Percentiles rank a stretch among this genome's conserved stretches.
phyloP scores from a whole-genome alignment of 805 yeast species.

The Metschnikowia colocasiae region DNA sequence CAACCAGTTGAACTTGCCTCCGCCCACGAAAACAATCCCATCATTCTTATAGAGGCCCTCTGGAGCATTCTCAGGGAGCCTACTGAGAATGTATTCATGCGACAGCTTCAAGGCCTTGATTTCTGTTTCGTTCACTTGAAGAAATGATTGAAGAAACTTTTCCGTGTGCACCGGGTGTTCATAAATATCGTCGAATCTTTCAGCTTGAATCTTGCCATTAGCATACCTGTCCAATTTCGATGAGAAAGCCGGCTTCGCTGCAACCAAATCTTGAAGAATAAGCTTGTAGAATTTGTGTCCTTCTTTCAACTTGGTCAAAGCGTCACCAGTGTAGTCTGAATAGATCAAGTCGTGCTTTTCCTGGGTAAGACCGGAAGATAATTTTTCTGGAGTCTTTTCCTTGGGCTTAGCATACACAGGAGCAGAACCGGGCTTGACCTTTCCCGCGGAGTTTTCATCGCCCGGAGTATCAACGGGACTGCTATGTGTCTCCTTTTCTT shows the following conservation, averaged over 20 bases:
- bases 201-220: constrained; percentile 14
- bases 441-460: neutral
- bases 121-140: constrained; percentile 44
- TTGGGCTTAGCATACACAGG: neutral
- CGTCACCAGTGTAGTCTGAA: constrained; percentile 5
- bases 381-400: neutral
- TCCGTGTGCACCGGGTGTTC: constrained; percentile 45
- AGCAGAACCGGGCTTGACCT: neutral
- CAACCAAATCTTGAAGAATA: constrained; percentile 40
- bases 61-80: constrained; percentile 42
- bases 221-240: constrained; percentile 43
- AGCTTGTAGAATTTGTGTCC: constrained; percentile 42
- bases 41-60: constrained; percentile 38
- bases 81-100: constrained; percentile 44
- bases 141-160: constrained; percentile 46
- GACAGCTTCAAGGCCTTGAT: constrained; percentile 42
- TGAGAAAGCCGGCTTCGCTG: constrained; percentile 43
- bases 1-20: constrained; percentile 73
- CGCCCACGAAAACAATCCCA: constrained; percentile 73
- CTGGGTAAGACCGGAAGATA: constrained; percentile 1
- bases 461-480: neutral
- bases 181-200: constrained; percentile 36
- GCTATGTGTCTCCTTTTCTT: neutral
- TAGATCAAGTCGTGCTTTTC: constrained; percentile 16
- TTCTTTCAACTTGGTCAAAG: constrained; percentile 15